Base-by-base conservation (phyloP, 352 stramenopile genomes). In the Pythium periplocum region DNA sequence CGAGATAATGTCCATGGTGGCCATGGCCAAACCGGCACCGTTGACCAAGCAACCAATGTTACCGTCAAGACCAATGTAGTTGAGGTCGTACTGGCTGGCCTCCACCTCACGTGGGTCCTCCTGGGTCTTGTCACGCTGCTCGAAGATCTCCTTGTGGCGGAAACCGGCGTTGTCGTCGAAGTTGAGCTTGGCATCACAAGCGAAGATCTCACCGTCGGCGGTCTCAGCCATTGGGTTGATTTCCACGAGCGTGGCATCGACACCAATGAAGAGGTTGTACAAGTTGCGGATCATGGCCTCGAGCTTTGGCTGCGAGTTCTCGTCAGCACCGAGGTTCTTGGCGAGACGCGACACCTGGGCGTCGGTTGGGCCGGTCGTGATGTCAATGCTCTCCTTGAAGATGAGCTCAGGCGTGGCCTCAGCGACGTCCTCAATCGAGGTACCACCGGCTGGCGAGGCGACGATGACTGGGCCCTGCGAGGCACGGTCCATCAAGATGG, bases 41-140 rank as follows among this genome's bases (percentile, higher is more conserved):
- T 99, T 99, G 39, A 99, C 97, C 75, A 99, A 98, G 79, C 97
- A 99, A 52, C 97, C 97, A 65, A 99, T 99, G 71, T 97, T 98
- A 53, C 97, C 96, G 66, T 97, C 93, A n/a, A 99, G 81, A 46
- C 96, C 96, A 68, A 99, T 99, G 80, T 99, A 99, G 78, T 99
- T 99, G 33, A 99, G 83, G 82, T 98, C 95, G 66, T 96, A 94
- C 59, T 97, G 93, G 43, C 75, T 83, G 42, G 93, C 91, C 61
- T 96, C 86, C 26, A 96, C 87, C 72, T 99, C 97, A 66, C 96
- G 88, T 11, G 87, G 66, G 82, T 99, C 97, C 76, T 99, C 96
- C 73, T 96, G 84, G 45, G 65, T 89, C 74, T 86, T 94, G 75
- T 96, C 87, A 51, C 87, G 83, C 72, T 90, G 66, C 42, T 64